Base-by-base conservation (phyloP, 163 green algal genomes). In the Chlamydomonas reinhardtii region DNA sequence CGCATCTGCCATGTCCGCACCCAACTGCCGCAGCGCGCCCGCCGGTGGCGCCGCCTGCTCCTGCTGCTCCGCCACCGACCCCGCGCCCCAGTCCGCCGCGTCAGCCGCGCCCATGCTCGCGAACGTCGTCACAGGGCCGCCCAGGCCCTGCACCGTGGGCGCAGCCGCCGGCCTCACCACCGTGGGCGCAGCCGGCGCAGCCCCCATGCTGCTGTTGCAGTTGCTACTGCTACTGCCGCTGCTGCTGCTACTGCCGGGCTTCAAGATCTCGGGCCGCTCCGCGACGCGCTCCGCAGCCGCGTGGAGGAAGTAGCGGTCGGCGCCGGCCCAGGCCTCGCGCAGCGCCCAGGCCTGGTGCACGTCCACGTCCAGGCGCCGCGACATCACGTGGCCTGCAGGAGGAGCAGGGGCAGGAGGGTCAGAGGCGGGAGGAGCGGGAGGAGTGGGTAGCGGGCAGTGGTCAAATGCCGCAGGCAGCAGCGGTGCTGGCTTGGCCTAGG, bases 301-400 rank as follows among this genome's bases (percentile, higher is more conserved):
- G 31, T 85, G 78, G 29, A 85, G 78, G 78, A 85, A 85, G 65
- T 85, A 85, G 19, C 78, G 43, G 78, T 85, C 78, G 43, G 66
- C 48, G 22, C n/a, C 54, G 29, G 52, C 66, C 19, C 69, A n/a
- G 4, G 78, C 78, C 37, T 76, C 66, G 2, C 78, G 66, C 5
- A 85, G 76, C 31, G 66, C 78, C n/a, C 34, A 34, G n/a, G 76
- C 66, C 31, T 85, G 78, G 17, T 31, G 76, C 34, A 74, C 76
- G 37, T 68, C 76, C 25, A 75, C 76, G 64, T 84, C 76, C 16
- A 84, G 65, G 48, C 74, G 76, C 65, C 43, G 68, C 43, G 76
- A 70, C 11, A 76, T 43, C 4, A 84, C 48, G 48, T 56, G 48
- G 48, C 48, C 48, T 56, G 9, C 1, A 1, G 48, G 14, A n/a